A percentile compares a stretch with the other conserved stretches of the same genome.
These are phyloP conservation scores for Neckera pumila DNA, from an alignment of 225 moss, liverwort and hornwort genomes.

Conservation along the genomic window DNA sequence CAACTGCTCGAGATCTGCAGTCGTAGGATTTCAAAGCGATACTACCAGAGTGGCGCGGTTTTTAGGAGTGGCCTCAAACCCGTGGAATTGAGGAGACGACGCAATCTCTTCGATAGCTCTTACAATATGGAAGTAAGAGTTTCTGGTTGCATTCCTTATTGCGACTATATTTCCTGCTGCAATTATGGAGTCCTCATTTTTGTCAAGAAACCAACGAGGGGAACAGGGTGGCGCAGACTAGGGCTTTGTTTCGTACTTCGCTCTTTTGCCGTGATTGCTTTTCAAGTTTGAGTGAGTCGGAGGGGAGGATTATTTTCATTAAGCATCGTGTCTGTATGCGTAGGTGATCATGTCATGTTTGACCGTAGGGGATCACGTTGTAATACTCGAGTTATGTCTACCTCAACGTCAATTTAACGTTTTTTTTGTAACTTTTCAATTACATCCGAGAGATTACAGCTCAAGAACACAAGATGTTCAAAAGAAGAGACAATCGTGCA, in stretches of 20 bases:
- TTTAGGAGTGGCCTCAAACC: background rate
- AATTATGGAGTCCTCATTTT: background rate
- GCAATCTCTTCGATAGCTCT: background rate
- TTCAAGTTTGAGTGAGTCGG: background rate
- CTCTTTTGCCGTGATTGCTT: background rate
- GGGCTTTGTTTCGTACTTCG: background rate
- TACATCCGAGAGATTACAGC: background rate
- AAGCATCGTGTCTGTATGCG: background rate
- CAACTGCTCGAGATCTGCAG: background rate
- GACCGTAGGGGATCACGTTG: background rate
- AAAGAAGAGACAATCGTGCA: background rate
- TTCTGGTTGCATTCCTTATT: background rate
- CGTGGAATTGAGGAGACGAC: background rate
- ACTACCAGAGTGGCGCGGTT: background rate
- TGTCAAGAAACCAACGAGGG: background rate
- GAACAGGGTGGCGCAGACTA: background rate
- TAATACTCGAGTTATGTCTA: background rate
- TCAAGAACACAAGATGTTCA: background rate
- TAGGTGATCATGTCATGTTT: background rate
- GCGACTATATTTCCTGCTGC: background rate
- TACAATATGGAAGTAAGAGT: slow-evolving; percentile 21
- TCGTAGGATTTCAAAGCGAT: too few species aligned
- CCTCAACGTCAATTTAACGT: background rate
- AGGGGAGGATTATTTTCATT: background rate
- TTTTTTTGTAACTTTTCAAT: background rate